Conservation (phyloP, 805 yeast genomes). For the Pichia gijzeniarum region DNA sequence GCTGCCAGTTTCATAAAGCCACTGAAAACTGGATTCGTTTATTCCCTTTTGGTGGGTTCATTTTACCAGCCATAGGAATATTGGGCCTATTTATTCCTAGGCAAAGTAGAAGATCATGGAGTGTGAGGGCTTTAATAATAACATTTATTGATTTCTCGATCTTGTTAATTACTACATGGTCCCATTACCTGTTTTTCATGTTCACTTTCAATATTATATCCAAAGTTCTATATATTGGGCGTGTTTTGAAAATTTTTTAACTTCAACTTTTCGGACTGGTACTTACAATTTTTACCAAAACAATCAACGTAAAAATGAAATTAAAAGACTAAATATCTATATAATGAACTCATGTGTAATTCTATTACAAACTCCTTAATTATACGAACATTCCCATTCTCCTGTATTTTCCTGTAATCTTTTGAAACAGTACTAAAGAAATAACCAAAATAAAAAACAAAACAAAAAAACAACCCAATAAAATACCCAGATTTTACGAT, state of each 20-base stretch:
- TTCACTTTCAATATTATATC: neutral
- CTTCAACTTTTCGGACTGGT: no score
- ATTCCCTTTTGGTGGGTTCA: conserved; percentile 7
- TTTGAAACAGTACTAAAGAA: no score
- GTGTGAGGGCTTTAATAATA: conserved; percentile 7
- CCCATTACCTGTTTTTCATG: neutral
- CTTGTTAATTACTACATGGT: neutral
- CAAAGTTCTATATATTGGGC: neutral
- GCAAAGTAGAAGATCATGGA: conserved; percentile 5
- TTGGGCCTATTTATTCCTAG: conserved; percentile 9
- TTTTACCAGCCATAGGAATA: conserved; percentile 5
- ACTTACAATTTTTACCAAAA: no score
- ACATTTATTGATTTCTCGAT: conserved; percentile 1
- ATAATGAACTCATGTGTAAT: no score
- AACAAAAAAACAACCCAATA: neutral
- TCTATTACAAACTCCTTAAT: neutral
- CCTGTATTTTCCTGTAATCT: no score
- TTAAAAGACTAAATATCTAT: no score
- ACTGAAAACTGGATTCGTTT: conserved; percentile 1
- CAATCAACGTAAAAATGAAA: no score
- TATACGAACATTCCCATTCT: neutral
- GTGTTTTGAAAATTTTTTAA: neutral
- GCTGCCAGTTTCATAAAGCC: conserved; percentile 9
- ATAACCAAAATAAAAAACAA: neutral
- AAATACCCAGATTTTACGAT: neutral